Evolutionary conservation across 78 protist genomes (phyloP).

Genomic region (Dictyostelium brefeldianum): DNA sequence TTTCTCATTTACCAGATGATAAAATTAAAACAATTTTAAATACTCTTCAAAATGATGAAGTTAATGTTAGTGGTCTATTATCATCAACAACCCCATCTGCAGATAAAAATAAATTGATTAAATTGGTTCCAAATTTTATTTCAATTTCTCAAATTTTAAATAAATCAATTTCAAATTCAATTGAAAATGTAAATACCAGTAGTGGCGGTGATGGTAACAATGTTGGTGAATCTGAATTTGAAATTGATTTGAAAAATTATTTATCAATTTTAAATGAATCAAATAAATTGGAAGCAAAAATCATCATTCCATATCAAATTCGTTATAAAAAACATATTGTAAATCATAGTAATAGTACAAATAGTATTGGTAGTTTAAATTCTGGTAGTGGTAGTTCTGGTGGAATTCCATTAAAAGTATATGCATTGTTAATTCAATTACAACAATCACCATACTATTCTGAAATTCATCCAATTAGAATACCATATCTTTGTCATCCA

Average conservation of each 20-base stretch:
- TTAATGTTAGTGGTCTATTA: conserved; percentile 55
- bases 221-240: background rate
- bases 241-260: conserved; percentile 16
- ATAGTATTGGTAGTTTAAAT: background rate
- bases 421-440: conserved; percentile 64
- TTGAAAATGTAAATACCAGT: background rate
- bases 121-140: conserved; percentile 27
- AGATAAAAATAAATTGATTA: conserved; percentile 31
- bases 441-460: conserved; percentile 34
- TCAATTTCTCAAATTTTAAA: conserved; percentile 38
- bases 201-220: background rate
- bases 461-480: conserved; percentile 56
- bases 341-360: background rate
- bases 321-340: conserved; percentile 35
- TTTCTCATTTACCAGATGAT: conserved; percentile 75
- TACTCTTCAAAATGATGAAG: conserved; percentile 24
- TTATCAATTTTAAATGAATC: conserved; percentile 14
- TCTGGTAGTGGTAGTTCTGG: background rate
- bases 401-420: conserved; percentile 26
- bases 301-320: conserved; percentile 62
- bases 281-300: conserved; percentile 33
- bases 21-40: conserved; percentile 56
- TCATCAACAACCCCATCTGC: conserved; percentile 11
- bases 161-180: conserved; percentile 28
- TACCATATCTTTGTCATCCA: conserved; percentile 64